These are phyloP conservation scores for Wickerhamomyces rabaulensis DNA, from an alignment of 805 yeast species.

Conservation along the genomic window DNA sequence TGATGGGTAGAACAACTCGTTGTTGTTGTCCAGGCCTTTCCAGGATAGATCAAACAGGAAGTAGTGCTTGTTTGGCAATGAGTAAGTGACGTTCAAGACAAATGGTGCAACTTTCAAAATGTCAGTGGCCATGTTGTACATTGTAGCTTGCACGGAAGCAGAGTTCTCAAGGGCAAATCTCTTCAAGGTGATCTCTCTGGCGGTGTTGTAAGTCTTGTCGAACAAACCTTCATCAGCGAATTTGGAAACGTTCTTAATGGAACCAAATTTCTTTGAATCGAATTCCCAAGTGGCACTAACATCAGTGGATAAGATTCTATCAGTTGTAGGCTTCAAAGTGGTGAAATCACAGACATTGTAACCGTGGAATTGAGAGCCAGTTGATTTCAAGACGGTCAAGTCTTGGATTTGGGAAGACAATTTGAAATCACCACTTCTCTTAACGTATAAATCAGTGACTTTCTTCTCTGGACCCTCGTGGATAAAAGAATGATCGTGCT, in stretches of 20 bases:
- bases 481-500: slow-evolving; percentile 78
- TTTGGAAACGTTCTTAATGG: slow-evolving; percentile 43
- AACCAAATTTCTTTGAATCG: slow-evolving; percentile 43
- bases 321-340: slow-evolving; percentile 75
- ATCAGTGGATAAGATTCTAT: slow-evolving; percentile 85
- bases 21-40: slow-evolving; percentile 79
- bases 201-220: slow-evolving; percentile 57
- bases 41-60: slow-evolving; percentile 74
- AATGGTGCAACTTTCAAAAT: slow-evolving; percentile 56
- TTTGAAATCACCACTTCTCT: slow-evolving; percentile 46
- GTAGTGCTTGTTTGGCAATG: slow-evolving; percentile 90
- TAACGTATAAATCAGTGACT: slow-evolving; percentile 47
- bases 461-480: slow-evolving; percentile 83
- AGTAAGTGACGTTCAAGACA: slow-evolving; percentile 62
- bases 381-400: slow-evolving; percentile 80
- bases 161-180: slow-evolving; percentile 82
- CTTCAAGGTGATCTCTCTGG: slow-evolving; percentile 65
- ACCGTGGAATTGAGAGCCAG: slow-evolving; percentile 91
- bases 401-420: slow-evolving; percentile 71
- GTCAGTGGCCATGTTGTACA: slow-evolving; percentile 84
- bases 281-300: slow-evolving; percentile 70
- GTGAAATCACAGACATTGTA: slow-evolving; percentile 85
- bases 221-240: slow-evolving; percentile 59
- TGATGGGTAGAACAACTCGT: slow-evolving; percentile 82
- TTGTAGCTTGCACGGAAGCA: slow-evolving; percentile 94